Evolutionary conservation across 768 basidiomycete genomes (phyloP).

Genomic region (Suillus ampliporus): DNA sequence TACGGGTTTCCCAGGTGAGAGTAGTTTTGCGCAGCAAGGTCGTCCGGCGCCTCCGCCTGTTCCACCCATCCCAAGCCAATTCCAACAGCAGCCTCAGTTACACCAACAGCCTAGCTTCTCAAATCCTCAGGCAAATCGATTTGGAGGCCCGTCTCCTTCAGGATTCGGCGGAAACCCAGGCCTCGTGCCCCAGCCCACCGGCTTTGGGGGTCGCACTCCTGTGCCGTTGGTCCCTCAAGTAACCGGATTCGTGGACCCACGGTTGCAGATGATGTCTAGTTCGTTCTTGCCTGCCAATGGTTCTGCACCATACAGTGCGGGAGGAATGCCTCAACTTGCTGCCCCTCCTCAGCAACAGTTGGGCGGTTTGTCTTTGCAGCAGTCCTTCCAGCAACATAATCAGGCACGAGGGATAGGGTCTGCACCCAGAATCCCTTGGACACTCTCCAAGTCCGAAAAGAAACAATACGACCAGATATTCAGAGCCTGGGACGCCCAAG

Average conservation of each 20-base stretch:
- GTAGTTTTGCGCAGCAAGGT: constrained; percentile 42
- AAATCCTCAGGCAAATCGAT: constrained; percentile 55
- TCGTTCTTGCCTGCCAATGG: constrained; percentile 87
- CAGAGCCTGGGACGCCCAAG: constrained; percentile 89
- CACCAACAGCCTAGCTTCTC: constrained; percentile 56
- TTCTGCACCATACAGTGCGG: constrained; percentile 61
- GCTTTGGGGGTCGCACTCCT: constrained; percentile 53
- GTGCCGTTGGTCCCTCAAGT: constrained; percentile 68
- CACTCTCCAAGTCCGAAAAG: constrained; percentile 86
- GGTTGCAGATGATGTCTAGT: constrained; percentile 87
- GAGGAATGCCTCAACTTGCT: constrained; percentile 67
- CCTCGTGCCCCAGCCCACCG: constrained; percentile 36
- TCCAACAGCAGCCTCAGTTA: constrained; percentile 55
- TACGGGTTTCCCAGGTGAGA: constrained; percentile 54
- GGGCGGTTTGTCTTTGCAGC: constrained; percentile 67
- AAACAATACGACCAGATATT: constrained; percentile 97
- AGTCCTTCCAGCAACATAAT: constrained; percentile 89
- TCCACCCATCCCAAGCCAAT: constrained; percentile 66
- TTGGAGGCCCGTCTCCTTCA: constrained; percentile 37
- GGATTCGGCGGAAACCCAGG: constrained; percentile 18
- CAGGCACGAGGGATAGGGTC: constrained; percentile 70
- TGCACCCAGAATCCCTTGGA: constrained; percentile 82
- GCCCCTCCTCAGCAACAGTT: constrained; percentile 58
- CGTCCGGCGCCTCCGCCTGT: constrained; percentile 61
- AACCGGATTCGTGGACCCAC: constrained; percentile 84